Base-by-base conservation (phyloP, 75 land plant species). In the Cupressus sempervirens region DNA sequence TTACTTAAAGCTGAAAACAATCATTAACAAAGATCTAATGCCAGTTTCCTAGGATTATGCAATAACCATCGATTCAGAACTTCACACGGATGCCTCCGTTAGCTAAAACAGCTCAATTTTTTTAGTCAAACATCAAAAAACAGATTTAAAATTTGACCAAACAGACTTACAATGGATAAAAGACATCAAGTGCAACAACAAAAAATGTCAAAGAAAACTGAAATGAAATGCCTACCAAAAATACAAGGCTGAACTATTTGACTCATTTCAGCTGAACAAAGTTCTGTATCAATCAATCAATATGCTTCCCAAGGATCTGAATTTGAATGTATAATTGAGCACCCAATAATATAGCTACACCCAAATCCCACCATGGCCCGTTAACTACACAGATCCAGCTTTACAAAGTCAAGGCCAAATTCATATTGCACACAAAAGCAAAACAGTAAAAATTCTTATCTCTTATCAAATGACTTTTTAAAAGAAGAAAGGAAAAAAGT, bases 351-450 rank as follows among this genome's bases (percentile, higher is more conserved):
- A 77, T 41, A 77, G 48, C 74, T 70, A 32, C 35, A 72, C 13
- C 36, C 35, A 79, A 79, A 79, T 46, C 50, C 81, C 81, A 79
- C 81, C 48, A 79, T 79, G 81, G 29, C 46, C 50, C 81, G 45
- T 23, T 23, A 77, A 62, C 67, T 38, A 38, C n/a, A 77, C 29
- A 77, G 50, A 77, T 77, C 50, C 81, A 77, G 81, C 81, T 77
- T 43, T 77, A 20, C 46, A 77, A 15, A 41, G 48, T 43, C 81
- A 18, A 43, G 14, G 45, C n/a, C 38, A 79, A 26, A 26, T 72
- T 72, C n/a, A 29, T 32, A 72, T 72, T 30, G 9, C 1, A 79
- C 45, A 77, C 50, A 79, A 79, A 79, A 32, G 50, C 45, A 79
- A 50, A 45, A 79, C 81, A 45, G 50, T 45, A 26, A 79, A 45